phyloP scores from a whole-genome alignment of 1,284 basidiomycete genomes.

The Malassezia arunalokei region DNA sequence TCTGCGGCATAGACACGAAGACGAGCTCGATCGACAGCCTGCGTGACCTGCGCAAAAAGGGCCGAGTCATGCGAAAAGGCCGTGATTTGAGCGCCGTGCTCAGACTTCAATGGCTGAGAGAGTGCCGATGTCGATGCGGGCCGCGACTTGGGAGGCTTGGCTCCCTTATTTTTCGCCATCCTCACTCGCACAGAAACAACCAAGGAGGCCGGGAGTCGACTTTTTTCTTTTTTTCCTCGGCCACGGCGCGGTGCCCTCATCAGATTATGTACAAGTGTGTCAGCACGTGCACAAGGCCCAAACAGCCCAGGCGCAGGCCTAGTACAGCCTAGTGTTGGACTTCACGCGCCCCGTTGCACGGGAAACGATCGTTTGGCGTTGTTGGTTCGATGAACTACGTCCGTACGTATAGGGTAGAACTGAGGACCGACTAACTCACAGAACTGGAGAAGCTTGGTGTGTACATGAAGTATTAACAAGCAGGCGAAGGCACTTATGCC shows the following conservation, averaged over 20 bases:
- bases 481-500: constrained; percentile 44
- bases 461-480: neutral
- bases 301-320: neutral
- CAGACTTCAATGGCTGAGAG: constrained; percentile 53
- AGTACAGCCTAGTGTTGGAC: too few species aligned
- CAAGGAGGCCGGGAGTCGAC: neutral
- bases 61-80: constrained; percentile 56
- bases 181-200: neutral
- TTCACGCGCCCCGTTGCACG: too few species aligned
- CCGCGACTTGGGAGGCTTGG: constrained; percentile 31
- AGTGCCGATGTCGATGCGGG: constrained; percentile 51
- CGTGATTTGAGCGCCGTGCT: constrained; percentile 50
- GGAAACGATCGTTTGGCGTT: neutral
- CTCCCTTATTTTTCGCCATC: constrained; percentile 32
- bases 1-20: constrained; percentile 57
- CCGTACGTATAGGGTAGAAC: constrained; percentile 14
- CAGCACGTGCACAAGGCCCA: constrained; percentile 4
- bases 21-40: constrained; percentile 62
- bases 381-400: constrained; percentile 37
- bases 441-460: constrained; percentile 43
- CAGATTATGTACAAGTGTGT: neutral
- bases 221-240: too few species aligned
- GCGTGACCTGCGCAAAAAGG: constrained; percentile 57
- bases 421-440: constrained; percentile 5
- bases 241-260: too few species aligned